A percentile compares a stretch with the other conserved stretches of the same genome.
phyloP scores from a whole-genome alignment of 73 alveolate genomes.

The Paramecium caudatum region DNA sequence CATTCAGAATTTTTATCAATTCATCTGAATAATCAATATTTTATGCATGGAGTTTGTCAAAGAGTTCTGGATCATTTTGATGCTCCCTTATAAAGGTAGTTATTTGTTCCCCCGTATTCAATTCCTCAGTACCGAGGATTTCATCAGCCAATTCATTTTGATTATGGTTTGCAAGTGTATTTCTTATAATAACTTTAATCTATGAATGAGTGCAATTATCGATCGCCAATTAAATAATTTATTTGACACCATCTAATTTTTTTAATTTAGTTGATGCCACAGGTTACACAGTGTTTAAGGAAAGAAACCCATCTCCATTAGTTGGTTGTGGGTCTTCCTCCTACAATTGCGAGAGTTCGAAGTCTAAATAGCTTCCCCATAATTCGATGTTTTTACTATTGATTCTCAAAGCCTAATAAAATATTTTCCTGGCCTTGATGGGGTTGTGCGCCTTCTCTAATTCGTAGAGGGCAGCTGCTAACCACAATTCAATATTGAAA shows the following conservation, averaged over 20 bases:
- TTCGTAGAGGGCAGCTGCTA: slow-evolving; percentile 72
- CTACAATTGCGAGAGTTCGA: slow-evolving; percentile 14
- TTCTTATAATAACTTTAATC: background rate
- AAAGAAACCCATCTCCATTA: background rate
- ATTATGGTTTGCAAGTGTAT: background rate
- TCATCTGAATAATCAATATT: background rate
- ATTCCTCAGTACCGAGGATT: background rate
- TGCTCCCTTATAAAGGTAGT: background rate
- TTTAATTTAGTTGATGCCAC: background rate
- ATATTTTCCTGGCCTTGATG: slow-evolving; percentile 73
- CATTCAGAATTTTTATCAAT: background rate
- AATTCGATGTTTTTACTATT: background rate
- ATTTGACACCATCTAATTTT: slow-evolving; percentile 53
- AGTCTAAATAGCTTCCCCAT: slow-evolving; percentile 47
- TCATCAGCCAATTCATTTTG: slow-evolving; percentile 43
- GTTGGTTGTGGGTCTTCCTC: background rate
- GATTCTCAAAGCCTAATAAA: slow-evolving; percentile 54
- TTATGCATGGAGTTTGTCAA: background rate
- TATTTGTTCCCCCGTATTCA: background rate
- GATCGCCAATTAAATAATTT: slow-evolving; percentile 5
- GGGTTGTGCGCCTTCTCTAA: slow-evolving; percentile 68
- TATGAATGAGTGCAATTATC: slow-evolving; percentile 18
- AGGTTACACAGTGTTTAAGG: slow-evolving; percentile 11
- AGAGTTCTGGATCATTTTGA: background rate
- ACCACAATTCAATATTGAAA: slow-evolving; percentile 71